Evolutionary conservation across 2,329 filamentous ascomycete species (phyloP).

Genomic region (Verticillium albo-atrum): DNA sequence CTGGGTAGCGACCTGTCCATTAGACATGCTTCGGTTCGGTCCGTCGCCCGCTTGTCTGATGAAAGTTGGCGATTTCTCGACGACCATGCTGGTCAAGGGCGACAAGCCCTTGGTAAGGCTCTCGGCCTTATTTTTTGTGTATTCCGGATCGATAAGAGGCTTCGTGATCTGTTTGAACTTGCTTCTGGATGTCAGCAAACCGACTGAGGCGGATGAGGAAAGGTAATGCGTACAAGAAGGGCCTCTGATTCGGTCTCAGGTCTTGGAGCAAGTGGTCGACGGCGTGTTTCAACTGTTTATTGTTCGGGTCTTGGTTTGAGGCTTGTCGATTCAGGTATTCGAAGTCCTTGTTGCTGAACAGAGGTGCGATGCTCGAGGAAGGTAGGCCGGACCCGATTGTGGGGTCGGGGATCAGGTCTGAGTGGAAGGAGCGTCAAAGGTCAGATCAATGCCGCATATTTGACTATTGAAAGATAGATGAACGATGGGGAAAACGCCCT

Average conservation of each 20-base stretch:
- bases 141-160: conserved; percentile 19
- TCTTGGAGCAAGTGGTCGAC: conserved; percentile 72
- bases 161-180: conserved; percentile 52
- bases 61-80: conserved; percentile 34
- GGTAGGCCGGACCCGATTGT: conserved; percentile 53
- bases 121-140: conserved; percentile 14
- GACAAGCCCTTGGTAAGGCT: conserved; percentile 38
- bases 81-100: conserved; percentile 46
- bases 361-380: conserved; percentile 43
- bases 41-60: conserved; percentile 35
- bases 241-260: conserved; percentile 65
- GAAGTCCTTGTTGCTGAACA: conserved; percentile 51
- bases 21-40: conserved; percentile 17
- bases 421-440: conserved; percentile 4
- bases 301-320: conserved; percentile 49
- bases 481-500: conserved; percentile 13
- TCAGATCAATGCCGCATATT: background rate
- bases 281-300: conserved; percentile 65
- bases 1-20: conserved; percentile 15
- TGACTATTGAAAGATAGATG: background rate
- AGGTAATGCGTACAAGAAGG: conserved; percentile 53
- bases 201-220: background rate
- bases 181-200: conserved; percentile 33
- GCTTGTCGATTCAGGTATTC: conserved; percentile 70
- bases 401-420: conserved; percentile 64